Base-by-base conservation (phyloP, 495 filamentous ascomycete species). In the Penicillium dipodomyicola region DNA sequence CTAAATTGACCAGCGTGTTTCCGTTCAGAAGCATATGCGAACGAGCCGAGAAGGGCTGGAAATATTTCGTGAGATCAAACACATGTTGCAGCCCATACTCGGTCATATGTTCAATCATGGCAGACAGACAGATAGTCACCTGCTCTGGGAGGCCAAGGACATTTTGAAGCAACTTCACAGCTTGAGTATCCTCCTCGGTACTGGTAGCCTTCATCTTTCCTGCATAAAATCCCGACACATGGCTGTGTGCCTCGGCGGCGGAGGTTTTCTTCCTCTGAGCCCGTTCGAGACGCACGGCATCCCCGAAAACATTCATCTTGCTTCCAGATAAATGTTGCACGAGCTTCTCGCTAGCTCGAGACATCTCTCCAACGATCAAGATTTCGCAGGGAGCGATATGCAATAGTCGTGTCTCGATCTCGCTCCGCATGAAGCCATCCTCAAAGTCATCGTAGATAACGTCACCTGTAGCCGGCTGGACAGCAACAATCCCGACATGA, bases 331-430 rank as follows among this genome's bases (percentile, higher is more conserved):
- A 78, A 73, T 97, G 91, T 49, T 89, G 85, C 2, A 97, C 80
- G 25, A 99, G 80, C 73, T 97, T 97, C 17, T 97, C 91, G 4
- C 92, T 96, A 5, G 92, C 90, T 61, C 89, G 95, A 7, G 92
- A 93, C 23, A 97, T 81, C 7, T 96, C 88, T 12, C 94, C 94
- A 1, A 97, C 91, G 33, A 97, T 89, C n/a, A 99, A 74, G 60
- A 97, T 88, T 72, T 99, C 94, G 71, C 94, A 96, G 1, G 94
- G 94, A 1, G 92, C 89, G 59, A 99, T 95, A 67, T 99, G 94
- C 17, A 99, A 77, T 22, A 99, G 75, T 40, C 94, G 79, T 0
- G 94, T 97, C 73, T 99, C 94, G 45, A 97, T 89, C 65, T 99
- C 94, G 54, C 89, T 91, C 42, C 94, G 82, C 95, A 97, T 99